Percentiles rank a stretch among this genome's conserved stretches.
Conservation (phyloP, 148 eudicot species). For the Vaccinium macrocarpon region DNA sequence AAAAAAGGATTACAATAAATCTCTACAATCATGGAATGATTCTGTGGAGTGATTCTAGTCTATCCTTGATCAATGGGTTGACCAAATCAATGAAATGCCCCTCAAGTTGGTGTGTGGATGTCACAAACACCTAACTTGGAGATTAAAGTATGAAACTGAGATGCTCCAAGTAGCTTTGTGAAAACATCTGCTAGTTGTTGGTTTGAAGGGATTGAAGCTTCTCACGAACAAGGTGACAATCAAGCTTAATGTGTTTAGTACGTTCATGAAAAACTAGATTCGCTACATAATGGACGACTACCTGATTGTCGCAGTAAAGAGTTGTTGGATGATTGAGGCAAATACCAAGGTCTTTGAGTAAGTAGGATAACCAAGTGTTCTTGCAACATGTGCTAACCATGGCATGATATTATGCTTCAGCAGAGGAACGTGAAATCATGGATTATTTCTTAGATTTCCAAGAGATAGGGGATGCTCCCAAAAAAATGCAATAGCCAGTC, state of each 20-base stretch:
- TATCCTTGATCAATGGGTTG: no score
- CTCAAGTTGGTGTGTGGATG: no score
- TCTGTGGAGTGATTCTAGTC: no score
- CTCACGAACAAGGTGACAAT: no score
- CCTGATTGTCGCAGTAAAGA: background rate
- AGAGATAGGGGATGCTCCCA: background rate
- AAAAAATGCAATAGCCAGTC: background rate
- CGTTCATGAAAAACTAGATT: no score
- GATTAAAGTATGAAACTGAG: background rate
- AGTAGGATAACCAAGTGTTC: background rate
- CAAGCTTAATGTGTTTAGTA: no score
- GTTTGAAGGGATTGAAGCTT: background rate
- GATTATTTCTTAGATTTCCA: background rate
- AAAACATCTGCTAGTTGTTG: background rate
- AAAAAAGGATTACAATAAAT: no score
- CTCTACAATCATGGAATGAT: no score
- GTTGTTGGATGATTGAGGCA: background rate
- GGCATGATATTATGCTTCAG: background rate
- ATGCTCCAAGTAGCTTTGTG: background rate
- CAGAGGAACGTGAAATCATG: background rate
- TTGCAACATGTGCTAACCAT: background rate
- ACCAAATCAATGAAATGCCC: no score
- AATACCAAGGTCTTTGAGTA: background rate
- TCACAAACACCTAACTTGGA: no score
- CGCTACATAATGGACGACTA: no score